Conservation (phyloP, 139 green algal genomes). For the Micractinium conductrix region DNA sequence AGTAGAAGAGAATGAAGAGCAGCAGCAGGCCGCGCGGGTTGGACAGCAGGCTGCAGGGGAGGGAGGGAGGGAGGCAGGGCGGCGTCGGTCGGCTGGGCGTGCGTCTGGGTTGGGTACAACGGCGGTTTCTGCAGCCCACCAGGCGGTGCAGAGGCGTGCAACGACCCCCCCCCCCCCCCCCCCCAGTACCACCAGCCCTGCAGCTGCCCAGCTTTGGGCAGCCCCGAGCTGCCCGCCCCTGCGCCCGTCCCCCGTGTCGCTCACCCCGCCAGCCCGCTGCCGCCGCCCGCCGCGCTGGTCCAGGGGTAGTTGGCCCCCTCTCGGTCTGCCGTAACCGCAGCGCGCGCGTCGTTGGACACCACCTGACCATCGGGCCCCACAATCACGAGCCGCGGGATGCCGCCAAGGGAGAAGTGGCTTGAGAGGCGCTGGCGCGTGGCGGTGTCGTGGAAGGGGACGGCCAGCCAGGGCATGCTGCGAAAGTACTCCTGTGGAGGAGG, state of each 20-base stretch:
- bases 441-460: background rate
- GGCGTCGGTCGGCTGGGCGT: too few species aligned
- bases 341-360: conserved; percentile 4
- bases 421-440: background rate
- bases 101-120: too few species aligned
- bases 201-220: too few species aligned
- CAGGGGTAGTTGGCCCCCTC: conserved; percentile 10
- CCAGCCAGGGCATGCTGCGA: conserved; percentile 28
- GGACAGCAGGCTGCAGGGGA: background rate
- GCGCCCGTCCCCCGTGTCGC: too few species aligned
- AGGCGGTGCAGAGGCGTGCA: too few species aligned
- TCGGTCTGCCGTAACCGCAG: conserved; percentile 1
- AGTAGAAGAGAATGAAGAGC: background rate
- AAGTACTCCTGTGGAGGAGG: conserved; percentile 29
- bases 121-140: too few species aligned
- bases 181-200: too few species aligned
- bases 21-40: background rate
- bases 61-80: too few species aligned
- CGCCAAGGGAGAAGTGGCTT: background rate
- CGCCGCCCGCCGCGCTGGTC: background rate
- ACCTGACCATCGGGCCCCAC: conserved; percentile 1
- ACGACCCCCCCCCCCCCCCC: too few species aligned
- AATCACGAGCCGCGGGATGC: conserved; percentile 32
- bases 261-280: background rate
- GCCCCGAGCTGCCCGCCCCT: too few species aligned